Evolutionary conservation across 176 grass and related monocot genomes (phyloP).

Genomic region (Miscanthus lutarioriparius): DNA sequence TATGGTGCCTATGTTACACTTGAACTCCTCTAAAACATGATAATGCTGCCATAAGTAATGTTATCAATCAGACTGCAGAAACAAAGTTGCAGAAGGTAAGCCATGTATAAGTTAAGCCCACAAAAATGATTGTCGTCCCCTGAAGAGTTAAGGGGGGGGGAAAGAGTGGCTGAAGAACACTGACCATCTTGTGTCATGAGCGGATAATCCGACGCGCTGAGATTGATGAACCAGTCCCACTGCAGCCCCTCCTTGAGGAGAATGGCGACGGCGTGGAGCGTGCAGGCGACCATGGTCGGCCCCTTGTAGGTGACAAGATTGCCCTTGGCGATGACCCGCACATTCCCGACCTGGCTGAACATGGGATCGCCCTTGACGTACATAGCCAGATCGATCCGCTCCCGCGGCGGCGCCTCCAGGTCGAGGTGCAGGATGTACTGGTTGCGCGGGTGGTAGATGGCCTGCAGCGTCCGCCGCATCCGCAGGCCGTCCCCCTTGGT

Average conservation of each 20-base stretch:
- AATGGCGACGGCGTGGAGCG: slow-evolving; percentile 76
- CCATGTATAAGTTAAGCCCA: too few species aligned
- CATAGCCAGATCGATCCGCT: slow-evolving; percentile 75
- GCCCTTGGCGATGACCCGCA: slow-evolving; percentile 78
- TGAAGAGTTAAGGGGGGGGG: too few species aligned
- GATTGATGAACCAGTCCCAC: slow-evolving; percentile 98
- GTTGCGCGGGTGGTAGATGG: slow-evolving; percentile 85
- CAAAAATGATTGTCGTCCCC: neutral
- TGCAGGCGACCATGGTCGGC: slow-evolving; percentile 87
- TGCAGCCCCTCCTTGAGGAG: slow-evolving; percentile 69
- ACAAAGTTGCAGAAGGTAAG: neutral
- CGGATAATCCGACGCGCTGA: slow-evolving; percentile 89
- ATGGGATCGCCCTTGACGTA: slow-evolving; percentile 70
- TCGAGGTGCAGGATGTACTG: slow-evolving; percentile 89
- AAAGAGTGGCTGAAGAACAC: slow-evolving; percentile 8
- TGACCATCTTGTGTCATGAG: slow-evolving; percentile 89
- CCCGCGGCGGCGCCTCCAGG: slow-evolving; percentile 75
- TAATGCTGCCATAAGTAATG: neutral
- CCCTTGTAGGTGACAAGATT: slow-evolving; percentile 90
- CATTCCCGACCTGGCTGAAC: slow-evolving; percentile 75
- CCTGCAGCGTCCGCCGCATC: slow-evolving; percentile 84
- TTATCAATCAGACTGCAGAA: neutral
- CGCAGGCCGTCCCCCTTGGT: slow-evolving; percentile 86
- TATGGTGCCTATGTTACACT: neutral
- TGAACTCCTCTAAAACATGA: neutral